Percentiles rank a stretch among this genome's conserved stretches.
Evolutionary conservation across 306 rosid species (phyloP).

Genomic region (Cyamopsis tetragonoloba): DNA sequence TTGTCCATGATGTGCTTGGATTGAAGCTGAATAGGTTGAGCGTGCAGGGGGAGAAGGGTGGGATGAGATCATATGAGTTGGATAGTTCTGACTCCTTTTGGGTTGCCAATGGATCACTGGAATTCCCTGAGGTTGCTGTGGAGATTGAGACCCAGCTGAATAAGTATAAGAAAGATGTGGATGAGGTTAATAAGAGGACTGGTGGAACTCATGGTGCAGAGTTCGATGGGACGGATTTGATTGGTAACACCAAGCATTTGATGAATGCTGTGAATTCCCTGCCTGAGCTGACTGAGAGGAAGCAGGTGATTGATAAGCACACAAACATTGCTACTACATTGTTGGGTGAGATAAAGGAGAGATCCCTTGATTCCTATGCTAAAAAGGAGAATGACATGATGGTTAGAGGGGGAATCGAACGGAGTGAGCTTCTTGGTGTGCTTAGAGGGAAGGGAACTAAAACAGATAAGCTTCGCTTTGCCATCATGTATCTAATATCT

Average conservation of each 20-base stretch:
- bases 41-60: constrained; percentile 87
- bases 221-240: constrained; percentile 87
- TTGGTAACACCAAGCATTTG: constrained; percentile 94
- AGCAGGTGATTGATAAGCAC: constrained; percentile 96
- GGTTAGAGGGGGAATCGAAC: constrained; percentile 81
- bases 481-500: constrained; percentile 83
- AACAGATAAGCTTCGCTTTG: constrained; percentile 92
- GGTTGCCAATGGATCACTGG: constrained; percentile 75
- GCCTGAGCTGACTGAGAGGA: constrained; percentile 90
- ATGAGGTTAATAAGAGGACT: constrained; percentile 91
- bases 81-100: constrained; percentile 84
- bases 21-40: constrained; percentile 81
- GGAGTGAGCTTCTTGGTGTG: constrained; percentile 62
- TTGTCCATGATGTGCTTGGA: constrained; percentile 90
- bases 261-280: constrained; percentile 96
- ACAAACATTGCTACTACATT: constrained; percentile 84
- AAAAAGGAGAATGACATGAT: constrained; percentile 93
- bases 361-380: constrained; percentile 89
- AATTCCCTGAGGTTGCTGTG: constrained; percentile 92
- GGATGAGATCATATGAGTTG: constrained; percentile 83
- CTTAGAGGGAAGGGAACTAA: constrained; percentile 85
- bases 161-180: constrained; percentile 91
- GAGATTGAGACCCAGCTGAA: constrained; percentile 88
- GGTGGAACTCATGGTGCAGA: constrained; percentile 81
- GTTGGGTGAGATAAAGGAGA: constrained; percentile 95